Evolutionary conservation across 106 monocot species (phyloP), one percentile per base, ranked within the genome.

Genomic region (Dendrobium nobile): DNA sequence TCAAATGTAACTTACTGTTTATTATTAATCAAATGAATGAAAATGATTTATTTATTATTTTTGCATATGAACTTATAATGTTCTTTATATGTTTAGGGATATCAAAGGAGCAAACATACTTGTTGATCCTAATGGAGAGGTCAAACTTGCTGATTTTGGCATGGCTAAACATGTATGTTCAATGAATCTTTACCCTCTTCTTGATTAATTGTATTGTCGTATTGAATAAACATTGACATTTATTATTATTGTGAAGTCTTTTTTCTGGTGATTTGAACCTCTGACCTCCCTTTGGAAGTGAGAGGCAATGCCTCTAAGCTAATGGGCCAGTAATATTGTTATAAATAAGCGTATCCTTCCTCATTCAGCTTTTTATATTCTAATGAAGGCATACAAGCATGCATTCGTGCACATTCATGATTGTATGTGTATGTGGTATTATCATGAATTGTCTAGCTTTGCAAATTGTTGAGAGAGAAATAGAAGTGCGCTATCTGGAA

Each of bases 21-120:
- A n/a, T 47, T 47, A 9, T 9, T 47, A 11, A 9, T 47, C 51
- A 51, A 51, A 10, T 51, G 51, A 51, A 15, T 15, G 13, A 51
- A 51, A 51, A 51, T 51, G 10, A 13, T 13, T 51, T 51, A 51
- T 26, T 47, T 7, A 72, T 70, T 48, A 24, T 11, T 48, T 45
- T 48, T 76, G 11, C 55, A n/a, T 73, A 54, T 40, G 73, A 10
- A 55, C 72, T 82, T 58, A 54, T 20, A 75, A 78, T 67, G 31
- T 19, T 31, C 20, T 78, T 67, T 72, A 56, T 47, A 17, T 85
- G 8, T 42, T 37, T 87, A 99, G 99, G 87, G 99, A 99, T 87
- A 88, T 99, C 47, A 99, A 99, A 88, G 95, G 99, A n/a, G 99
- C 95, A 73, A 95, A 99, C 74, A 90, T 99, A 91, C 95, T 99